phyloP scores from a whole-genome alignment of 257 asterid genomes.

The Fraxinus excelsior region DNA sequence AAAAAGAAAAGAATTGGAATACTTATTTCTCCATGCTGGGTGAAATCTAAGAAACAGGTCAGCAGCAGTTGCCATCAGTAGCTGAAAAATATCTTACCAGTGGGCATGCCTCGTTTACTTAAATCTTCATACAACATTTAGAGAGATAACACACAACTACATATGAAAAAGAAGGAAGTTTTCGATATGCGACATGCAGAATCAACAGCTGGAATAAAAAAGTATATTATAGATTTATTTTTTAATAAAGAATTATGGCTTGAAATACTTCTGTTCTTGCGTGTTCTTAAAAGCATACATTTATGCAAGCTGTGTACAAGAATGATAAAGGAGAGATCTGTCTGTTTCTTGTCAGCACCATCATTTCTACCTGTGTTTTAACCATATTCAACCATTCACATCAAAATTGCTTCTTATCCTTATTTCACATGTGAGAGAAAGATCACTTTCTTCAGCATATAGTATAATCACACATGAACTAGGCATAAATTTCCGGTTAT shows the following conservation, averaged over 20 bases:
- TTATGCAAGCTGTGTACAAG: background rate
- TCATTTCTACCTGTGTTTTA: background rate
- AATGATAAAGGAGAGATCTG: background rate
- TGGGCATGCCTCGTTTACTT: too few species aligned
- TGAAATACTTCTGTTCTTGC: background rate
- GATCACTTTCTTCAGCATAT: background rate
- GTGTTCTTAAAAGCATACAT: background rate
- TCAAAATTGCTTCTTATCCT: background rate
- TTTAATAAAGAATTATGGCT: background rate
- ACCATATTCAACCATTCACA: background rate
- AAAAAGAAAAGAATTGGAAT: background rate
- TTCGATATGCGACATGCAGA: background rate
- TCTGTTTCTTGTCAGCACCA: constrained; percentile 1
- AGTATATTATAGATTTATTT: too few species aligned
- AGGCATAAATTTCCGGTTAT: background rate
- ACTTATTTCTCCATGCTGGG: background rate
- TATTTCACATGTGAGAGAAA: background rate
- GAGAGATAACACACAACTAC: background rate
- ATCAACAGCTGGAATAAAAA: background rate
- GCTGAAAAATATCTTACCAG: background rate
- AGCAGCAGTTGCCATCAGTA: background rate
- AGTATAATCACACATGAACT: constrained; percentile 2
- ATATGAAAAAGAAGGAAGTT: background rate
- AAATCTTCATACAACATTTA: background rate
- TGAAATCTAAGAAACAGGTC: background rate